Conservation (phyloP, 441 rosid genomes). For the Dalechampia spathulata region DNA sequence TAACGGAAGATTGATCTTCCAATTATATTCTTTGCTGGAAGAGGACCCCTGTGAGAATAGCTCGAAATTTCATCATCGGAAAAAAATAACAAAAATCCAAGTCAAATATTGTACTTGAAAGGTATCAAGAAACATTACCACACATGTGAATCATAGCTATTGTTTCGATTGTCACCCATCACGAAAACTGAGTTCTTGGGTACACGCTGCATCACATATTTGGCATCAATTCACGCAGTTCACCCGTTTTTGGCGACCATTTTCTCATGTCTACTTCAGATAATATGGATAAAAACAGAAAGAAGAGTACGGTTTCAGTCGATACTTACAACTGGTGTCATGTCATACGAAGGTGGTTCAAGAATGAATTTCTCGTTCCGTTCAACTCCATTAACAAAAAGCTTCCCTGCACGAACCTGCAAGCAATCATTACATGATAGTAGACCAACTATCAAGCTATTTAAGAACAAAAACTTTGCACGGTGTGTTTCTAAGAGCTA, state of each 20-base stretch:
- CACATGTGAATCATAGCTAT: slow-evolving; percentile 90
- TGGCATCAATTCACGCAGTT: background rate
- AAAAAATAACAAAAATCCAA: background rate
- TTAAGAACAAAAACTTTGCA: background rate
- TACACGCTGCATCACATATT: slow-evolving; percentile 41
- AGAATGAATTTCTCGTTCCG: slow-evolving; percentile 60
- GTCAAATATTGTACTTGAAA: background rate
- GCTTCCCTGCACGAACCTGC: slow-evolving; percentile 79
- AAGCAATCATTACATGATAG: slow-evolving; percentile 1
- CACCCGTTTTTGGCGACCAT: background rate
- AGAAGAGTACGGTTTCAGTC: background rate
- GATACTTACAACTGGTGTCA: slow-evolving; percentile 72
- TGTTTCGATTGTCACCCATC: slow-evolving; percentile 97
- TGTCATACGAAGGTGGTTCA: slow-evolving; percentile 73
- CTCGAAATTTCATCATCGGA: background rate
- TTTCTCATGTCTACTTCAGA: background rate
- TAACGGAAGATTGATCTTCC: slow-evolving; percentile 89
- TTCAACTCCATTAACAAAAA: slow-evolving; percentile 63
- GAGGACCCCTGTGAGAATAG: slow-evolving; percentile 61
- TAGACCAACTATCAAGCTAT: background rate
- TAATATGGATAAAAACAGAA: background rate
- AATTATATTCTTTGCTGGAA: slow-evolving; percentile 78
- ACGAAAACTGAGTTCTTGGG: slow-evolving; percentile 83
- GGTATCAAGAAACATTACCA: slow-evolving; percentile 42
- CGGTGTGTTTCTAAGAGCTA: background rate